A percentile compares a stretch with the other conserved stretches of the same genome.
Evolutionary conservation across 208 protist genomes (phyloP).

Genomic region (Novymonas esmeraldas): DNA sequence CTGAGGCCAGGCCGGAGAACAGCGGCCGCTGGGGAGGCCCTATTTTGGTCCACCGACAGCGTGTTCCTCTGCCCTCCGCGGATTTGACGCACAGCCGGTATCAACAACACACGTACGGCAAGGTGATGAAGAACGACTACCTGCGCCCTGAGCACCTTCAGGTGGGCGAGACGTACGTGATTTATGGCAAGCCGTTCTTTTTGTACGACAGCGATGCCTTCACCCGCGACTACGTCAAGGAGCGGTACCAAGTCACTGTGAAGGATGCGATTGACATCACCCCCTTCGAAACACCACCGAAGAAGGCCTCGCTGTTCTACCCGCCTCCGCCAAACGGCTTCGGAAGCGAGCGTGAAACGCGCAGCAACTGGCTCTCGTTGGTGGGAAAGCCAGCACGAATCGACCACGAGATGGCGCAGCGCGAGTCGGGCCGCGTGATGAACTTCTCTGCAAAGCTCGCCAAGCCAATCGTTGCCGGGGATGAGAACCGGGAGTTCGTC

Average conservation of each 20-base stretch:
- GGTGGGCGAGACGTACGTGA: conserved; percentile 83
- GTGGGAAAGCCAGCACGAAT: conserved; percentile 61
- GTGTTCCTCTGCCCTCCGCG: conserved; percentile 51
- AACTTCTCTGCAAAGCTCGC: conserved; percentile 72
- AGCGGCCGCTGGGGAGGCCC: conserved; percentile 63
- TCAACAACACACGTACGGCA: conserved; percentile 89
- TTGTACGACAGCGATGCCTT: conserved; percentile 81
- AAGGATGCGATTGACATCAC: conserved; percentile 58
- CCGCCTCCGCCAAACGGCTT: conserved; percentile 92
- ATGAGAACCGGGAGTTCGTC: conserved; percentile 85
- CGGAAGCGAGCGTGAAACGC: conserved; percentile 85
- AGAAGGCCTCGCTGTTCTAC: conserved; percentile 64
- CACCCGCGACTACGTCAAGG: conserved; percentile 74
- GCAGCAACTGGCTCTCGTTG: conserved; percentile 83
- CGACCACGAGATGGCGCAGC: conserved; percentile 69
- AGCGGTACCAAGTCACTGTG: conserved; percentile 61
- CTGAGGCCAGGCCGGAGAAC: conserved; percentile 73
- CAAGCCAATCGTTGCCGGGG: conserved; percentile 64
- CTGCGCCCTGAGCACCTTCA: conserved; percentile 76
- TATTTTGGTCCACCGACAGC: conserved; percentile 78
- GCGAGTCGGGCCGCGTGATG: conserved; percentile 85
- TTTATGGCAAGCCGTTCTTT: conserved; percentile 85
- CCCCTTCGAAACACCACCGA: conserved; percentile 51
- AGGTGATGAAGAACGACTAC: conserved; percentile 87
- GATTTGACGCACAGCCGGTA: conserved; percentile 54